These are phyloP conservation scores for Pachyrhizus erosus DNA, from an alignment of 306 rosid species.

Conservation along the genomic window DNA sequence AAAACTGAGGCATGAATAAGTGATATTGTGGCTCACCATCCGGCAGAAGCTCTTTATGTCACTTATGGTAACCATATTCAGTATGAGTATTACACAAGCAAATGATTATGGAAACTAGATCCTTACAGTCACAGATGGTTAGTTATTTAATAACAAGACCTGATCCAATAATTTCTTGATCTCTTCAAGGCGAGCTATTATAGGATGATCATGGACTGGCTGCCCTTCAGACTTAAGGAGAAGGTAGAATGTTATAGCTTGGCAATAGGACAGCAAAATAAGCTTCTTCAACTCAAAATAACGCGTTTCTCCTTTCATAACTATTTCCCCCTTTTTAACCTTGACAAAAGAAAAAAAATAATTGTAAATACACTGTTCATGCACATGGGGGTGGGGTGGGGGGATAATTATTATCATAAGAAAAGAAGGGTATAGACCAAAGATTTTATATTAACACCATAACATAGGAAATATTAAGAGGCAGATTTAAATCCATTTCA, in stretches of 20 bases:
- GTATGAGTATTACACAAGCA: constrained; percentile 1
- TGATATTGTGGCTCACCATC: constrained; percentile 16
- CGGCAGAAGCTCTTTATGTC: constrained; percentile 16
- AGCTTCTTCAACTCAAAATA: constrained; percentile 81
- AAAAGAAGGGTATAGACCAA: not conserved
- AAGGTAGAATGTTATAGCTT: constrained; percentile 86
- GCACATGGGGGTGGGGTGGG: too few relatives aligned
- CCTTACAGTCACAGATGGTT: not conserved
- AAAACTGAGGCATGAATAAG: constrained; percentile 20
- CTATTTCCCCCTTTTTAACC: constrained; percentile 62
- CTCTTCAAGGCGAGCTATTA: constrained; percentile 79
- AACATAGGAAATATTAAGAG: not conserved
- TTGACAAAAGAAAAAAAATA: constrained; percentile 48
- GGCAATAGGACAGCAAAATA: constrained; percentile 78
- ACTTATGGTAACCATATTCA: constrained; percentile 6
- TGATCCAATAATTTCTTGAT: constrained; percentile 74
- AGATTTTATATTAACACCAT: not conserved
- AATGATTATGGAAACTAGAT: constrained; percentile 28
- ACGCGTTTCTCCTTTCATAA: constrained; percentile 65
- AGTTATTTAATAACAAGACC: constrained; percentile 53
- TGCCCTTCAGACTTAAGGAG: constrained; percentile 95
- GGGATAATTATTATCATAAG: too few relatives aligned
- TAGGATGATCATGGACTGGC: constrained; percentile 80
- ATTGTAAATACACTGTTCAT: constrained; percentile 34
- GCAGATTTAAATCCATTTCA: not conserved